Base-by-base conservation (phyloP, 768 basidiomycete genomes). In the Suillus ampliporus region DNA sequence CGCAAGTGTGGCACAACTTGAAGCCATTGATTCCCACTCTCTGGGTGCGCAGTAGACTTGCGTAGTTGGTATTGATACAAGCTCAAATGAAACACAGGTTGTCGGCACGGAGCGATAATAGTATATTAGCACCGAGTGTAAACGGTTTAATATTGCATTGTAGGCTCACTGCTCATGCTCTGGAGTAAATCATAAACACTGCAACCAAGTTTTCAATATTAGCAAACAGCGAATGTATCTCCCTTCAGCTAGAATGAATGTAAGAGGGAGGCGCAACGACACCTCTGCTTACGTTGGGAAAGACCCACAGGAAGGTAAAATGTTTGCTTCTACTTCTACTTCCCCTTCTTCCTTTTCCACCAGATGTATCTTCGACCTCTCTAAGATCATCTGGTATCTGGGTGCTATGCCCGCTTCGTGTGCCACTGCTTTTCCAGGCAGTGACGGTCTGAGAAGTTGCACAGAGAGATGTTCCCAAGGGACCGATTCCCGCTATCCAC, bases 291-390 rank as follows among this genome's bases (percentile, higher is more conserved):
- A 74, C n/a, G n/a, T n/a, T n/a, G 82, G 82, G 68, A 83, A 83
- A 15, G 82, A 76, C 9, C 84, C 84, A 50, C 86, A 61, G 21
- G 81, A 93, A 69, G 94, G 94, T 65, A 95, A 74, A 10, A 86
- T 6, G 3, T 94, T 81, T 94, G 90, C 77, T 94, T 94, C 73
- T 88, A 86, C 75, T 94, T 93, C 3, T 86, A 87, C 72, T 94
- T 94, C 2, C 85, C 84, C 75, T 91, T 94, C 82, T 87, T 91
- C 40, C 85, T 67, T 86, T 89, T 0, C 65, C 71, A 28, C 52
- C 63, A 21, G 47, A 62, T 65, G 68, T 65, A 11, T 56, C 61
- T 61, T 59, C 65, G 15, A 17, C 26, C 8, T 28, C 4, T 48
- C 47, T 28, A 4, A 9, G 8, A 31, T 54, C 66, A 21, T 64